Conservation (phyloP, 1,284 basidiomycete species). For the Ustilago hordei region DNA sequence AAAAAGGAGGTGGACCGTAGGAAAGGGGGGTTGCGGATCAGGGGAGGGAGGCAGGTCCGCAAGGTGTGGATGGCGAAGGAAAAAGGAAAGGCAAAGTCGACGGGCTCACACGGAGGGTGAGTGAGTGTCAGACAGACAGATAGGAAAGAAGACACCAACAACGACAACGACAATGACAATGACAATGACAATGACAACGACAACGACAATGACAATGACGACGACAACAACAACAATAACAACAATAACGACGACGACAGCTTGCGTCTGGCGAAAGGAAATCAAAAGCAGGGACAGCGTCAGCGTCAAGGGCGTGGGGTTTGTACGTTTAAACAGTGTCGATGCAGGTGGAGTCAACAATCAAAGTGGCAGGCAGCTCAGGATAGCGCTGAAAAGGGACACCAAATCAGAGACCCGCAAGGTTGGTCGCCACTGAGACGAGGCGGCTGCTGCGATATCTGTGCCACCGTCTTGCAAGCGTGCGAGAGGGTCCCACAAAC, state of each 20-base stretch:
- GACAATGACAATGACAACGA: not conserved
- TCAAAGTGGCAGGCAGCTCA: not conserved
- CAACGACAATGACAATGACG: too few species aligned
- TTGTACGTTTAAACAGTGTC: not conserved
- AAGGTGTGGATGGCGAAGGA: slow-evolving; percentile 1
- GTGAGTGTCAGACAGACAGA: not conserved
- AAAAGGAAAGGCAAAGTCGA: not conserved
- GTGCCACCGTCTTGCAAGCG: not conserved
- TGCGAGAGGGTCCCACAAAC: not conserved
- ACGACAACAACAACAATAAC: not conserved
- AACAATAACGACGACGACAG: not conserved
- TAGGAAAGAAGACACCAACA: not conserved
- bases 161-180: not conserved
- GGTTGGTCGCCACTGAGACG: not conserved
- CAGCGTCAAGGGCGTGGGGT: not conserved
- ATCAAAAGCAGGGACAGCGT: not conserved
- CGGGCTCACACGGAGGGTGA: not conserved
- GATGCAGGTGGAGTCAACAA: slow-evolving; percentile 1
- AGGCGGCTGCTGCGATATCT: not conserved
- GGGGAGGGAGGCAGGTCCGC: not conserved
- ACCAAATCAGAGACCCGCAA: not conserved
- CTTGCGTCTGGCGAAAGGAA: not conserved
- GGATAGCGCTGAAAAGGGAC: not conserved
- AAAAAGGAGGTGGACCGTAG: not conserved
- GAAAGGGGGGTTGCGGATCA: not conserved